Conservation (phyloP, 495 filamentous ascomycete species). For the Podospora didyma region DNA sequence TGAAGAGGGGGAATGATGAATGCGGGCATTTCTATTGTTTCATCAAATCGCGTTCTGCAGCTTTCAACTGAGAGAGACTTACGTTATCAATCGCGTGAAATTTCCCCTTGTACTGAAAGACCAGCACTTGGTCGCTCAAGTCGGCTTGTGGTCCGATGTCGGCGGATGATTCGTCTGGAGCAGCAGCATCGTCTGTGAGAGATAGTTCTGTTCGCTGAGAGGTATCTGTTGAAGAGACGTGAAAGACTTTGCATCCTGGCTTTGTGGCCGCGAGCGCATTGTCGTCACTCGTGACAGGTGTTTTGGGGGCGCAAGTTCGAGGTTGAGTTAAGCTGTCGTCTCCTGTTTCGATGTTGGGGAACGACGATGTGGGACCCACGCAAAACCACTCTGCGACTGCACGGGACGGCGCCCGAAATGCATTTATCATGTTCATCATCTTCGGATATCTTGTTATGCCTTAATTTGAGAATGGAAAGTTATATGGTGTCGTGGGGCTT, state of each 20-base stretch:
- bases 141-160: constrained; percentile 10
- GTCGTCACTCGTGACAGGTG: not conserved
- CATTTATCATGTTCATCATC: constrained; percentile 4
- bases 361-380: constrained; percentile 46
- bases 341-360: constrained; percentile 45
- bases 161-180: not conserved
- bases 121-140: constrained; percentile 53
- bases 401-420: constrained; percentile 26
- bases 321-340: constrained; percentile 29
- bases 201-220: constrained; percentile 42
- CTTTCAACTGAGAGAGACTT: constrained; percentile 16
- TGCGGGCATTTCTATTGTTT: constrained; percentile 54
- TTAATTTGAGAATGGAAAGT: no score
- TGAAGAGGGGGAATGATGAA: constrained; percentile 53
- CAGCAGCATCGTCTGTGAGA: not conserved
- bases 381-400: constrained; percentile 38
- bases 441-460: no score
- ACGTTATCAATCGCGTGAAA: constrained; percentile 60
- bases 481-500: no score
- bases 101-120: constrained; percentile 55
- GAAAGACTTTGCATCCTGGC: constrained; percentile 53
- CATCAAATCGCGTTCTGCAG: not conserved
- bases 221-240: constrained; percentile 39
- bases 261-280: constrained; percentile 14
- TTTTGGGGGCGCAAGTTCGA: constrained; percentile 17